Base-by-base conservation (phyloP, 169 alveolate species). In the Cryptosporidium ryanae region DNA sequence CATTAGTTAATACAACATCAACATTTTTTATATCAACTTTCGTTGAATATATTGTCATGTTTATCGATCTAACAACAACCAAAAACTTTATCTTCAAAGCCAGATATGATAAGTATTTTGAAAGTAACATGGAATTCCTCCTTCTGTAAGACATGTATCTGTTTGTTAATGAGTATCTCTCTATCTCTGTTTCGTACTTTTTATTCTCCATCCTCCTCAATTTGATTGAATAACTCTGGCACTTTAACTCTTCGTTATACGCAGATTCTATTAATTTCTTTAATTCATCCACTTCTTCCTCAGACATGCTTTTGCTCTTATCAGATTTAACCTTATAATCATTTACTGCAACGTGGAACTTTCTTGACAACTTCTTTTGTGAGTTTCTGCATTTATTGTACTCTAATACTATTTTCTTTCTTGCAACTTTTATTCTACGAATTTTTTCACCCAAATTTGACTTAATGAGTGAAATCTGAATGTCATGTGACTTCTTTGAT, bases 141-240 rank as follows among this genome's bases (percentile, higher is more conserved):
- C 48, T 68, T 34, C 29, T 27, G 55, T 50, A 54, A 25, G 83
- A 52, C 15, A 27, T 49, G 13, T 0, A 1, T 21, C 54, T 25
- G 34, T 6, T 68, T n/a, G 17, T 49, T 43, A 68, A 25, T 43
- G 65, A 27, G 13, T 25, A 68, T 32, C 49, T 31, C n/a, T 68
- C 55, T 8, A 32, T 2, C 54, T 50, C 38, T 0, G n/a, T n/a
- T 27, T 50, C 46, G 25, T 21, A 15, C 10, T 27, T 27, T 29
- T 8, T 52, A 43, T 29, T 15, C 25, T 68, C 83, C 25, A 32
- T 65, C 13, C 34, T 68, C 1, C 34, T 68, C 6, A 68, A 29
- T 17, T 68, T 52, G n/a, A 15, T 27, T 21, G 59, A 21, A 7
- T 29, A 4, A 15, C 27, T 3, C 18, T 15, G 54, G 27, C 83